phyloP scores from a whole-genome alignment of 2,329 filamentous ascomycete genomes.

The Venturia asperata region DNA sequence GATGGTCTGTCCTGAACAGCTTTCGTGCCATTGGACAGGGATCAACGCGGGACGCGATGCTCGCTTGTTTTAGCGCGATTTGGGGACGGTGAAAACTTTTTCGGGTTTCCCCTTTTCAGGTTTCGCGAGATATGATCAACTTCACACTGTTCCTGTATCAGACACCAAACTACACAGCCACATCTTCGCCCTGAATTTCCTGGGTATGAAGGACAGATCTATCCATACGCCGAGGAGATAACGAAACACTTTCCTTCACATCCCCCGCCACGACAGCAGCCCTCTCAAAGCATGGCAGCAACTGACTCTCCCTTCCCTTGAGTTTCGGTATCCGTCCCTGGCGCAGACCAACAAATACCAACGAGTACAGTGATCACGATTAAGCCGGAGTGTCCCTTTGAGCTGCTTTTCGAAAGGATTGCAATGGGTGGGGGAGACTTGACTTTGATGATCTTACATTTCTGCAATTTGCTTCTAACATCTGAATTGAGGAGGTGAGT shows the following conservation, averaged over 20 bases:
- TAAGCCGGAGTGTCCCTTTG: conserved; percentile 98
- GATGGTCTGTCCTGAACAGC: not conserved
- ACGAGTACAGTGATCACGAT: conserved; percentile 63
- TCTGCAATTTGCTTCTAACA: not conserved
- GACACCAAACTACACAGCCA: not conserved
- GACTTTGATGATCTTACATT: conserved; percentile 89
- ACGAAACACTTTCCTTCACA: not conserved
- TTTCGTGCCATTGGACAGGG: not conserved
- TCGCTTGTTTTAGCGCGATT: not conserved
- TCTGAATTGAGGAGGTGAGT: not conserved
- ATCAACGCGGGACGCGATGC: not conserved
- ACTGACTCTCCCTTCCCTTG: conserved; percentile 46
- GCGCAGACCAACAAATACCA: conserved; percentile 58
- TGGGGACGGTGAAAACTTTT: not conserved
- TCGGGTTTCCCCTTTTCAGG: no score
- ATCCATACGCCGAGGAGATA: not conserved
- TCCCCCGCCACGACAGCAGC: conserved; percentile 46
- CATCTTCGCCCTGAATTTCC: not conserved
- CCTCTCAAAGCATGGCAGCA: conserved; percentile 41
- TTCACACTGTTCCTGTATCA: conserved; percentile 6
- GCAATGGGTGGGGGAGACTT: conserved; percentile 85
- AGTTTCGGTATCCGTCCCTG: conserved; percentile 76
- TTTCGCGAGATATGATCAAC: not conserved
- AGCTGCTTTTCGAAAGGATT: conserved; percentile 68
- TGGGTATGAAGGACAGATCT: not conserved